These are phyloP conservation scores for Hysterium pulicare DNA, from an alignment of 2,329 filamentous ascomycete genomes.

Conservation along the genomic window DNA sequence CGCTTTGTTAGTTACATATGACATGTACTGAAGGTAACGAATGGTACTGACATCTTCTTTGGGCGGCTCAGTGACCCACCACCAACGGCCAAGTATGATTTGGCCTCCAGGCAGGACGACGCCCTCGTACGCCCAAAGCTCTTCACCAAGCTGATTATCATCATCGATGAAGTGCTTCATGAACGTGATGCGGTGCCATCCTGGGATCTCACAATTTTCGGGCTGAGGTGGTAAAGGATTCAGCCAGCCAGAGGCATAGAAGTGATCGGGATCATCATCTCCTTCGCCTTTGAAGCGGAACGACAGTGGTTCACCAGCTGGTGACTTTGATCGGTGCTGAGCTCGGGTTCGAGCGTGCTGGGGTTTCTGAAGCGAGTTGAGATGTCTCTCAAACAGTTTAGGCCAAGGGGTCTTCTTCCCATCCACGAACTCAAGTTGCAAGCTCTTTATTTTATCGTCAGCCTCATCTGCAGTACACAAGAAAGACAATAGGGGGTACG, in stretches of 20 bases:
- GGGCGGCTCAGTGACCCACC: conserved; percentile 31
- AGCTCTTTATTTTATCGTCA: conserved; percentile 28
- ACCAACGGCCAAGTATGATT: conserved; percentile 49
- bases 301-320: neutral
- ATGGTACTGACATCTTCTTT: conserved; percentile 13
- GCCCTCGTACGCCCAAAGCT: conserved; percentile 49
- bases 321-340: conserved; percentile 17
- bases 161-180: conserved; percentile 49
- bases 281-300: conserved; percentile 40
- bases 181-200: conserved; percentile 54
- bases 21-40: neutral
- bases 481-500: too few relatives aligned
- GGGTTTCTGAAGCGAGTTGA: conserved; percentile 28
- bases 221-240: conserved; percentile 49
- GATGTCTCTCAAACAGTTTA: conserved; percentile 37
- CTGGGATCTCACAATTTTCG: conserved; percentile 40
- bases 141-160: conserved; percentile 26
- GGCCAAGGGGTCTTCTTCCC: conserved; percentile 33
- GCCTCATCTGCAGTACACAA: too few relatives aligned
- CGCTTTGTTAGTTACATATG: neutral
- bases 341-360: conserved; percentile 25
- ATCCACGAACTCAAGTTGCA: conserved; percentile 30
- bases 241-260: conserved; percentile 45
- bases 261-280: conserved; percentile 33
- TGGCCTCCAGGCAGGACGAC: conserved; percentile 47